Evolutionary conservation across 2,329 filamentous ascomycete species (phyloP).

Genomic region (Sporothrix protearum): DNA sequence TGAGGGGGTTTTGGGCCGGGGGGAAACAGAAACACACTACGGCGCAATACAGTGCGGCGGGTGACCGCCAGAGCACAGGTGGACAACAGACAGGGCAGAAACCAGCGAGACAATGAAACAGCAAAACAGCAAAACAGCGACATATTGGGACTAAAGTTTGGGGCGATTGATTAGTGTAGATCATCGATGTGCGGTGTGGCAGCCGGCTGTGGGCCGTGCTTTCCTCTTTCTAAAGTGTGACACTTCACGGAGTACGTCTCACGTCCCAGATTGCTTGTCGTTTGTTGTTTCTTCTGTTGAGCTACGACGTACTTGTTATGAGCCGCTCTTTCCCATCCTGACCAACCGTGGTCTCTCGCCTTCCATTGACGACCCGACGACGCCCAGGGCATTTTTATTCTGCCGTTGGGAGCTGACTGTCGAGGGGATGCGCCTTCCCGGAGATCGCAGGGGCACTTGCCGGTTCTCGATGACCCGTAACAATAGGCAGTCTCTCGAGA

Average conservation of each 20-base stretch:
- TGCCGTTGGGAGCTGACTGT: neutral
- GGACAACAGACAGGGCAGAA: neutral
- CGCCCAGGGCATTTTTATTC: neutral
- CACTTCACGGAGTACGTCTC: too few relatives aligned
- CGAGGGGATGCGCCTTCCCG: neutral
- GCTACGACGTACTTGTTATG: neutral
- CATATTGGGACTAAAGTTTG: neutral
- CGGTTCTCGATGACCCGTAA: neutral
- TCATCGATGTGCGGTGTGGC: constrained; percentile 2
- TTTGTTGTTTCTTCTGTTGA: neutral
- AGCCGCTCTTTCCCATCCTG: neutral
- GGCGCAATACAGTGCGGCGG: neutral
- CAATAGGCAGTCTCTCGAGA: neutral
- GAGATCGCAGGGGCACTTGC: neutral
- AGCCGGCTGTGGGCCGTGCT: constrained; percentile 3
- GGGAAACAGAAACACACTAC: neutral
- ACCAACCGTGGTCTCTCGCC: neutral
- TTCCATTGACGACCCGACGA: neutral
- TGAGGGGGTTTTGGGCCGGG: neutral
- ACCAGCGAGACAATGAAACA: neutral
- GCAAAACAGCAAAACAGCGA: neutral
- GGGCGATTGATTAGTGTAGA: constrained; percentile 11
- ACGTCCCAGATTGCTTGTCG: neutral
- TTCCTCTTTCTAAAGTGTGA: neutral
- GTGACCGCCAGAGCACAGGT: too few relatives aligned